Conservation (phyloP, 176 grass and related monocot species). For the maize (Zea mays) region Zm-B73-REFERENCE-NAM-5.0 NC_050103.1:22462501-22463000, state of each 20-base stretch:
- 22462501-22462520: not conserved
- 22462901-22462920: constrained; percentile 98
- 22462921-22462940: constrained; percentile 99
- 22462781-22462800: not conserved
- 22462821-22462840: not conserved
- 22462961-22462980: constrained; percentile 4
- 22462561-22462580: not conserved
- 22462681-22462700: constrained; percentile 97
- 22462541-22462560: not conserved
- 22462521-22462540: not conserved
- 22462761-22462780: not conserved
- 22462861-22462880: constrained; percentile 66
- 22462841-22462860: constrained; percentile 12
- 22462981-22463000: constrained; percentile 2
- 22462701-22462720: constrained; percentile 58
- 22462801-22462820: not conserved
- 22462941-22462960: constrained; percentile 35
- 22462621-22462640: constrained; percentile 95
- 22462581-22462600: not conserved
- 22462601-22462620: not conserved
- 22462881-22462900: constrained; percentile 95
- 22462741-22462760: not conserved
- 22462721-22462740: not conserved
- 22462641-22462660: constrained; percentile 99
- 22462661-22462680: constrained; percentile 99